Evolutionary conservation across 1,284 basidiomycete genomes (phyloP).

Genomic region (Stereum hirsutum): DNA sequence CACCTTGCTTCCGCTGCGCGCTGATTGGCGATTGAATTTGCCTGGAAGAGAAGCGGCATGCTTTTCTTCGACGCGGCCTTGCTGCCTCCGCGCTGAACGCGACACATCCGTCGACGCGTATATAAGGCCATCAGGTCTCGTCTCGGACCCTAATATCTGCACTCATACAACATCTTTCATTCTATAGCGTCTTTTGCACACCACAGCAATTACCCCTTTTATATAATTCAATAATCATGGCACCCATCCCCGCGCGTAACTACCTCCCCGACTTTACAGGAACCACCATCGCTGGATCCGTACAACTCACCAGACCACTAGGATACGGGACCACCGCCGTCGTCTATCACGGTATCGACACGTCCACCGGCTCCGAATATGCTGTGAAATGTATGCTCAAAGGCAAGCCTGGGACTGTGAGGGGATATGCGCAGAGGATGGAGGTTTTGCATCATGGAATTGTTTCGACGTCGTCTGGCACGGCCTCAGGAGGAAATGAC

Average conservation of each 20-base stretch:
- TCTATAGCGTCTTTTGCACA: not conserved
- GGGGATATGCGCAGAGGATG: slow-evolving; percentile 3
- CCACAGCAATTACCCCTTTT: not conserved
- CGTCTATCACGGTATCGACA: slow-evolving; percentile 31
- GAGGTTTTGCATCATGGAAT: slow-evolving; percentile 37
- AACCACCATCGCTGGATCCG: slow-evolving; percentile 5
- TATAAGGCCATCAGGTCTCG: too few relatives aligned
- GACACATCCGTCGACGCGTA: too few relatives aligned
- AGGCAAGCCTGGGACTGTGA: slow-evolving; percentile 25
- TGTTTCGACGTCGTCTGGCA: too few relatives aligned
- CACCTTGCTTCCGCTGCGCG: too few relatives aligned
- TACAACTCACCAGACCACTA: slow-evolving; percentile 6
- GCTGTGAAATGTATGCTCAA: slow-evolving; percentile 56
- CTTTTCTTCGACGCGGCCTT: too few relatives aligned
- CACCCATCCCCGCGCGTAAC: not conserved
- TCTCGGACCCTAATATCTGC: too few relatives aligned
- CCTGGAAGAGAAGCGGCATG: too few relatives aligned
- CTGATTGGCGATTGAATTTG: too few relatives aligned
- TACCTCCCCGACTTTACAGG: slow-evolving; percentile 6
- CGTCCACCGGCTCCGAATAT: slow-evolving; percentile 11
- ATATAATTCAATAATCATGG: too few relatives aligned
- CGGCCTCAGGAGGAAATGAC: too few relatives aligned
- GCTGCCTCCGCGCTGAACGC: too few relatives aligned
- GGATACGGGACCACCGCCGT: slow-evolving; percentile 43
- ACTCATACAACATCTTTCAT: too few relatives aligned